A percentile compares a stretch with the other conserved stretches of the same genome.
These are phyloP conservation scores for Lablab purpureus DNA, from an alignment of 306 rosid genomes.

Conservation along the genomic window DNA sequence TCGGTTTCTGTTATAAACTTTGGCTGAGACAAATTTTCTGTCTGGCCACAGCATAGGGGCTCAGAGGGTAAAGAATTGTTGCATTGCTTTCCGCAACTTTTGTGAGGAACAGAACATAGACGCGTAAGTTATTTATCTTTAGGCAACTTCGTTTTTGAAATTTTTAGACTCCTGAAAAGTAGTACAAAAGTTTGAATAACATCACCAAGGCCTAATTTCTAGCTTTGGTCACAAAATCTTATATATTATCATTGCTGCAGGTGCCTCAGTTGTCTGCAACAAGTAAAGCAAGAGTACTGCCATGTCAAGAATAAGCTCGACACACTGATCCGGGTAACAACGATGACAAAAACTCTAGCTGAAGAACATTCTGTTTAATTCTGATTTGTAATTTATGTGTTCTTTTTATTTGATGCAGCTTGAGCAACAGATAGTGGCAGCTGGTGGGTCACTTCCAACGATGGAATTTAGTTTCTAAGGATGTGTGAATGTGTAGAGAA, in stretches of 20 bases:
- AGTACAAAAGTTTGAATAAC: background rate
- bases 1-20: background rate
- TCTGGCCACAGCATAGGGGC: conserved; percentile 22
- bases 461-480: background rate
- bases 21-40: background rate
- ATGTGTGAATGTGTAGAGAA: background rate
- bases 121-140: background rate
- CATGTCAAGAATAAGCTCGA: conserved; percentile 21
- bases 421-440: conserved; percentile 21
- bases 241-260: background rate
- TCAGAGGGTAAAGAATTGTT: conserved; percentile 27
- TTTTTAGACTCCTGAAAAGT: background rate
- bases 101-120: conserved; percentile 21
- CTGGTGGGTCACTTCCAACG: conserved; percentile 1
- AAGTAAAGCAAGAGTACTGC: conserved; percentile 14
- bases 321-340: conserved; percentile 13
- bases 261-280: conserved; percentile 24
- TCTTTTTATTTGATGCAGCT: background rate
- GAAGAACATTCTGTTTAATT: background rate
- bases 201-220: background rate
- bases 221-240: background rate
- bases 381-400: background rate
- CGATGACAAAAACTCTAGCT: background rate
- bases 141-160: background rate
- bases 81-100: conserved; percentile 9